A percentile compares a stretch with the other conserved stretches of the same genome.
Conservation (phyloP, 495 filamentous ascomycete genomes). For the Pseudomonodictys pantanalensis region DNA sequence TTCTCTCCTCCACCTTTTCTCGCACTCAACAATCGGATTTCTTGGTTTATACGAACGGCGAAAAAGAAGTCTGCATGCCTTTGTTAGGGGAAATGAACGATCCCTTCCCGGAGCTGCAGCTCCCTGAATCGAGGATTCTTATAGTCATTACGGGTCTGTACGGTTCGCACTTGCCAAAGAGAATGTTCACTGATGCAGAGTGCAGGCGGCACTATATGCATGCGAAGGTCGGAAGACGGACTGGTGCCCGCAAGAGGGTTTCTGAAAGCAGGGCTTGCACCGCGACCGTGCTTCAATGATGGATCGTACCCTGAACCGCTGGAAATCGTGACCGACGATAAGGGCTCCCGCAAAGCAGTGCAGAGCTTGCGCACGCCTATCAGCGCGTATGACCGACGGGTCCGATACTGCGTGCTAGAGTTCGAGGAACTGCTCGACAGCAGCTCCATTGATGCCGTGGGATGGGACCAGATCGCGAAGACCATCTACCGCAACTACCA, state of each 20-base stretch:
- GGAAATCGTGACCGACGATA: constrained; percentile 53
- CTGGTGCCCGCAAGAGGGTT: constrained; percentile 67
- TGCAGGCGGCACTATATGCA: constrained; percentile 87
- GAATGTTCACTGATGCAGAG: too few relatives aligned
- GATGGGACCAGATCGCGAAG: constrained; percentile 83
- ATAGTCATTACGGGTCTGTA: constrained; percentile 75
- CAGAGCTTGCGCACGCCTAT: constrained; percentile 73
- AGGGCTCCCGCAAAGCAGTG: constrained; percentile 45
- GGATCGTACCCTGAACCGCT: constrained; percentile 57
- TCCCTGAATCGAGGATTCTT: constrained; percentile 75
- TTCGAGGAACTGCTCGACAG: constrained; percentile 87
- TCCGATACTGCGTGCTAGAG: constrained; percentile 84
- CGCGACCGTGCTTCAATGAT: constrained; percentile 88
- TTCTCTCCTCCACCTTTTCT: not conserved
- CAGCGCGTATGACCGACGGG: constrained; percentile 74
- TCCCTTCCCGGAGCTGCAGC: constrained; percentile 28
- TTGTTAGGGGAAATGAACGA: constrained; percentile 24
- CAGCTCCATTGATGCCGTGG: constrained; percentile 83
- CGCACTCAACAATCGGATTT: not conserved
- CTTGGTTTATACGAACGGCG: not conserved
- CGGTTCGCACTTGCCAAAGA: not conserved
- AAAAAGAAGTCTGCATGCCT: not conserved
- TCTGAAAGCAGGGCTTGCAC: constrained; percentile 75
- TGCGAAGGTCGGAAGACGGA: constrained; percentile 59
- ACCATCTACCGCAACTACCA: constrained; percentile 73